Conservation (phyloP, 1,284 basidiomycete species). For the Fomitopsis schrenkii region DNA sequence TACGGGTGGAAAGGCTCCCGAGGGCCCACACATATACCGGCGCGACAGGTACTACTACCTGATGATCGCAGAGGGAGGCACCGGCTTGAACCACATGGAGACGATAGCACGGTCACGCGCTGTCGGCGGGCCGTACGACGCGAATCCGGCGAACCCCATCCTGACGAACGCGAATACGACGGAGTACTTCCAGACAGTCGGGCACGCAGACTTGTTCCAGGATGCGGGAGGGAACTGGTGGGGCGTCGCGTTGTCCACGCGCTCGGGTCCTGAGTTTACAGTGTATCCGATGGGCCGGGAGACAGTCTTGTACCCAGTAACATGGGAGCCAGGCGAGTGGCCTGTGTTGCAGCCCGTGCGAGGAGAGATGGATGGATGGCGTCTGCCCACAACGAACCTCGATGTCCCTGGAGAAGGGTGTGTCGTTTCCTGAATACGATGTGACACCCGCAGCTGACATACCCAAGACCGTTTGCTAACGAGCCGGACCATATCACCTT, state of each 20-base stretch:
- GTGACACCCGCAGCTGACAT: background rate
- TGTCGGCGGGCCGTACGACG: background rate
- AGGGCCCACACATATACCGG: background rate
- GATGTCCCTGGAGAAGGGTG: constrained; percentile 1
- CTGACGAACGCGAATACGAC: constrained; percentile 1
- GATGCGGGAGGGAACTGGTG: background rate
- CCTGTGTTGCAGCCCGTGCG: constrained; percentile 1
- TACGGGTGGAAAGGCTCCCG: background rate
- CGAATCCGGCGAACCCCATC: background rate
- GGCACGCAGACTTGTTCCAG: background rate
- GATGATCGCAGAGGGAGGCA: constrained; percentile 1
- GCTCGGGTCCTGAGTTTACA: background rate
- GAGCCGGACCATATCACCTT: background rate
- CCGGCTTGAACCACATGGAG: constrained; percentile 1
- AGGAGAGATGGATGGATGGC: background rate
- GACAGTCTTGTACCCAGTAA: background rate
- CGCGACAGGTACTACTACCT: constrained; percentile 2
- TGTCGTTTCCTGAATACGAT: background rate
- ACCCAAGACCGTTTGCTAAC: background rate
- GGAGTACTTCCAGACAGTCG: background rate
- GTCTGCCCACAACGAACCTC: background rate
- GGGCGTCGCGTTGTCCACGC: constrained; percentile 1
- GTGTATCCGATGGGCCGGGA: background rate
- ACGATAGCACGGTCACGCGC: background rate
- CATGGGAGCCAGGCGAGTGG: background rate